phyloP scores from a whole-genome alignment of 2,329 filamentous ascomycete species.

The Elsinoe australis region DNA sequence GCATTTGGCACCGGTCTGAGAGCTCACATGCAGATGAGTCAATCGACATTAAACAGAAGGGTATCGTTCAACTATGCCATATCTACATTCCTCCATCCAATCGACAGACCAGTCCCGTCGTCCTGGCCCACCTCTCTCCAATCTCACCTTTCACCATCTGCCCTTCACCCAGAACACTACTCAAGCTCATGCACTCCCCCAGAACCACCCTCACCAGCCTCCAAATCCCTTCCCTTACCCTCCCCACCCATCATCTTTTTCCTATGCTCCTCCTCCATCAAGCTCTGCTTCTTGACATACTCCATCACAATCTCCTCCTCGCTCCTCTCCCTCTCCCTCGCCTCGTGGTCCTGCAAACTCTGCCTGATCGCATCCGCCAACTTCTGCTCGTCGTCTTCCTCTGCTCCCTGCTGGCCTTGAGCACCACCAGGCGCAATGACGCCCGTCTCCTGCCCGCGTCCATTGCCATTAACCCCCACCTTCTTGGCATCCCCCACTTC shows the following conservation, averaged over 20 bases:
- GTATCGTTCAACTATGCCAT: not conserved
- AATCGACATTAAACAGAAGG: not conserved
- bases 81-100: not conserved
- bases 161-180: not conserved
- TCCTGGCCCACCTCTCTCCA: not conserved
- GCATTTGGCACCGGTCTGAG: no score
- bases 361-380: conserved; percentile 27
- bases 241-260: conserved; percentile 24
- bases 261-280: conserved; percentile 55
- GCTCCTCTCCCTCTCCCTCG: conserved; percentile 34
- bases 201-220: conserved; percentile 6
- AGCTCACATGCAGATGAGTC: not conserved
- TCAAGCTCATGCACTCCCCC: not conserved
- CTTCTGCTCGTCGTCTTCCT: conserved; percentile 27
- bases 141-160: not conserved
- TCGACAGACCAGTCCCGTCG: not conserved
- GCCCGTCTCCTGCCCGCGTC: conserved; percentile 1
- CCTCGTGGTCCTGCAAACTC: conserved; percentile 32
- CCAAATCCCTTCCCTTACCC: conserved; percentile 5
- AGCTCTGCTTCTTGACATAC: conserved; percentile 69
- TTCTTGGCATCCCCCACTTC: not conserved
- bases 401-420: no score
- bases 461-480: not conserved
- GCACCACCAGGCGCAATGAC: not conserved
- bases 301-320: conserved; percentile 70